Base-by-base conservation (phyloP, 2,329 filamentous ascomycete species). In the Colletotrichum theobromicola region DNA sequence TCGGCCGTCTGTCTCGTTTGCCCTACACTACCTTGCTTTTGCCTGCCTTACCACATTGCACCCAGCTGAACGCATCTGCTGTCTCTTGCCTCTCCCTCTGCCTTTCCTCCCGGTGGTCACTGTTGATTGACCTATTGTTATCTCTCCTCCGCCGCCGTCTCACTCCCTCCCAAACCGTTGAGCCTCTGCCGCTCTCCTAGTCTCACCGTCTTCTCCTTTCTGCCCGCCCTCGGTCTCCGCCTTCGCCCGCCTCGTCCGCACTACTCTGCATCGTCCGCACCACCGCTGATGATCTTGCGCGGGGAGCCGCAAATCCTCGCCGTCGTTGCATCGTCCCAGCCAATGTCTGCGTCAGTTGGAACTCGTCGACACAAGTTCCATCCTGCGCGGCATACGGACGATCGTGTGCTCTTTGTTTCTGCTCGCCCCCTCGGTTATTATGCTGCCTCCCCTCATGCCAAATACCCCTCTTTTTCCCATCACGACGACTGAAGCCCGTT, bases 401-500 rank as follows among this genome's bases (percentile, higher is more conserved):
- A 16, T 26, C 50, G 28, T 64, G 30, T 55, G 35, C 18, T 46
- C 37, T 50, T 55, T 65, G 37, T 57, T 37, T 28, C 32, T 71
- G 18, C 50, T 10, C 62, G 46, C 68, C 42, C 26, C 34, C n/a
- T 72, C 68, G 61, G 55, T 62, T 72, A 72, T 71, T 72, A 74
- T 74, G 72, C 72, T 50, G 32, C 34, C 61, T 61, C 26, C 37
- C 46, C 42, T 50, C 16, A 18, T 50, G 62, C 68, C 42, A 13
- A 67, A 72, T 72, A 72, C 68, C 72, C 68, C 55, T 74, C 62
- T 66, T 37, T 74, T 67, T 21, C 35, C 26, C 72, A 62, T 58
- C 32, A 42, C 68, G 28, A 74, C 42, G 42, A 53, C 12, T 61
- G 21, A 55, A 46, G 61, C 30, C 35, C 53, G 30, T 32, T 66